These are phyloP conservation scores for Chenopodium berlandieri DNA, from an alignment of 148 eudicot species.

Conservation along the genomic window DNA sequence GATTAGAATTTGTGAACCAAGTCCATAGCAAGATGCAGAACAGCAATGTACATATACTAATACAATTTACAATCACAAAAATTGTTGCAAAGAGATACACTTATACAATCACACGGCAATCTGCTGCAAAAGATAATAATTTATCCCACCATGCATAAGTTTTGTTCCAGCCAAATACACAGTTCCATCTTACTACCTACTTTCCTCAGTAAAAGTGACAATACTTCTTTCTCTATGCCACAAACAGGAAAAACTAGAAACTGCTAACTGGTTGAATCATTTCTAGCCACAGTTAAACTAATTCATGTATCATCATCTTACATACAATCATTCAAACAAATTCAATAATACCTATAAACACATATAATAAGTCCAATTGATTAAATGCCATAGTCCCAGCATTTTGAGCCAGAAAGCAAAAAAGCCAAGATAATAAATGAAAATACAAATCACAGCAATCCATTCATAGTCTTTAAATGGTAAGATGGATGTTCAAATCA, in stretches of 20 bases:
- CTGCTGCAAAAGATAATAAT: neutral
- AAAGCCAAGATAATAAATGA: neutral
- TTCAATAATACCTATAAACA: neutral
- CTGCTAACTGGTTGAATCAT: neutral
- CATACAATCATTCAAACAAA: neutral
- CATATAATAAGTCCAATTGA: neutral
- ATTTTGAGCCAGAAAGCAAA: neutral
- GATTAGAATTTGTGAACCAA: neutral
- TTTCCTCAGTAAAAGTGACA: neutral
- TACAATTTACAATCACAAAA: neutral
- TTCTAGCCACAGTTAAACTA: neutral
- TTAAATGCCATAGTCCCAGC: too few relatives aligned
- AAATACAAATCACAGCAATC: neutral
- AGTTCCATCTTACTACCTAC: neutral
- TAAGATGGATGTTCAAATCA: neutral
- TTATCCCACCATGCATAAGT: neutral
- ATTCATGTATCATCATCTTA: neutral
- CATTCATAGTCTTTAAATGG: neutral
- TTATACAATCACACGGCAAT: neutral
- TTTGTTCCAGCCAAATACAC: neutral
- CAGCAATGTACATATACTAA: neutral
- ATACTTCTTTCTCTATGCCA: neutral
- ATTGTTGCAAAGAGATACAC: neutral
- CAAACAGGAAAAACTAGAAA: neutral
- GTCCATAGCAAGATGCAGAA: neutral